phyloP scores from a whole-genome alignment of 1,284 basidiomycete genomes.

The Pisolithus thermaeus region DNA sequence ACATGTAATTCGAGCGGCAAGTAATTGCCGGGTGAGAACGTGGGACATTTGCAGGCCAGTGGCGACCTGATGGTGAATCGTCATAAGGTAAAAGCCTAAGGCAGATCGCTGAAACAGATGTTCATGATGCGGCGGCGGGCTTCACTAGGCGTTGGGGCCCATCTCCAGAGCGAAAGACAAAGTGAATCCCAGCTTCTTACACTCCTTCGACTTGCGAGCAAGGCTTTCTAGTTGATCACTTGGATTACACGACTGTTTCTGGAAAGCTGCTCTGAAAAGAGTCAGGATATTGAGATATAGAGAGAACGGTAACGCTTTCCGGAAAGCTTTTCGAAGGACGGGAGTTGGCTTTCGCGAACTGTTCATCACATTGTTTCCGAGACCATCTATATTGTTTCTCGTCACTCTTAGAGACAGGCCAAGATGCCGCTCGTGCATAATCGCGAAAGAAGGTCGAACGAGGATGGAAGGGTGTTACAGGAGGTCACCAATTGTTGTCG shows the following conservation, averaged over 20 bases:
- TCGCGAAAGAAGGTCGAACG: conserved; percentile 32
- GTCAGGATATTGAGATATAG: conserved; percentile 54
- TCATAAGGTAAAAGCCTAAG: conserved; percentile 37
- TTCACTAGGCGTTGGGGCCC: conserved; percentile 56
- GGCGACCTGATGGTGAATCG: conserved; percentile 18
- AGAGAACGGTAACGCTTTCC: conserved; percentile 52
- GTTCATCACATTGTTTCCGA: conserved; percentile 21
- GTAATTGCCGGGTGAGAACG: conserved; percentile 20
- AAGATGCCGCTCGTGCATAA: conserved; percentile 4
- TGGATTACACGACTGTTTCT: conserved; percentile 39
- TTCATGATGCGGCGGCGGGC: conserved; percentile 60
- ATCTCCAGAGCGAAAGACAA: conserved; percentile 59
- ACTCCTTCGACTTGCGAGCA: conserved; percentile 24
- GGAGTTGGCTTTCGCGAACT: conserved; percentile 26
- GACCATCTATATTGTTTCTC: conserved; percentile 24
- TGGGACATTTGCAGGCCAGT: conserved; percentile 20
- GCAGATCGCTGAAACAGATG: conserved; percentile 54
- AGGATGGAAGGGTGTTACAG: not conserved
- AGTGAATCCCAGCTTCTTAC: conserved; percentile 32
- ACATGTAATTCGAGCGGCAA: conserved; percentile 28
- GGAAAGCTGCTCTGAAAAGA: conserved; percentile 50
- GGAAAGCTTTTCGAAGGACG: conserved; percentile 34
- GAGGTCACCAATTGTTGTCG: conserved; percentile 48
- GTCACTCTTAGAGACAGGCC: conserved; percentile 13
- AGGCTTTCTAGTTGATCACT: conserved; percentile 26